Evolutionary conservation across 495 filamentous ascomycete species (phyloP).

Genomic region (Monascus purpureus): DNA sequence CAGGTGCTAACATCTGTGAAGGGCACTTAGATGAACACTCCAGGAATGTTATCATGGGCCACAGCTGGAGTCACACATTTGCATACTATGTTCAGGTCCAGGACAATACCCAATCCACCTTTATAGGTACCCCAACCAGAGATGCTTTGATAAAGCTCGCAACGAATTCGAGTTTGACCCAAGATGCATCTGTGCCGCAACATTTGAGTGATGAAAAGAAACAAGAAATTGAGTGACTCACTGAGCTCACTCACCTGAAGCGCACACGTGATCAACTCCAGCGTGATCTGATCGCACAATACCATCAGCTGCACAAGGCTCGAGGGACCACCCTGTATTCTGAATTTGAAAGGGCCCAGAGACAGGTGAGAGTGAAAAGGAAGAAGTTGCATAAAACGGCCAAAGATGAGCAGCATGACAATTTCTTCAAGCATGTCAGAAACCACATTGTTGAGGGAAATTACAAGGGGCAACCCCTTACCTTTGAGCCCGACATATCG

Average conservation of each 20-base stretch:
- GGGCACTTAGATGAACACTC: slow-evolving; percentile 1
- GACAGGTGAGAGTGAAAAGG: slow-evolving; percentile 2
- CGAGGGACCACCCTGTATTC: slow-evolving; percentile 1
- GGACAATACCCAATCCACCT: slow-evolving; percentile 1
- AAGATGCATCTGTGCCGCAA: slow-evolving; percentile 1
- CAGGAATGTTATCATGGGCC: slow-evolving; percentile 1
- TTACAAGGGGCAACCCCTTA: slow-evolving; percentile 4
- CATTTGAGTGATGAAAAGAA: neutral
- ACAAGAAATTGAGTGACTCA: neutral
- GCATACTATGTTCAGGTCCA: neutral
- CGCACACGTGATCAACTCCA: neutral
- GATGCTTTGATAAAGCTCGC: slow-evolving; percentile 1
- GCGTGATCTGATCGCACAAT: neutral
- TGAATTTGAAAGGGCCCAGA: slow-evolving; percentile 5
- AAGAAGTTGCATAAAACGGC: slow-evolving; percentile 5
- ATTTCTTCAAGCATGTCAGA: slow-evolving; percentile 10
- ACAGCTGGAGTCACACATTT: neutral
- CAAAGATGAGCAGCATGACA: neutral
- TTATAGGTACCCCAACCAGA: neutral
- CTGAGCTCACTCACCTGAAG: neutral
- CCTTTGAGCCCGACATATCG: slow-evolving; percentile 3
- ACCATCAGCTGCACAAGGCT: neutral
- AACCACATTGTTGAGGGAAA: slow-evolving; percentile 11
- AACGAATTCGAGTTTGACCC: slow-evolving; percentile 1
- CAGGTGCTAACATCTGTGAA: neutral